Conservation (phyloP, 176 grass and related monocot species). For the Avena sativa region DNA sequence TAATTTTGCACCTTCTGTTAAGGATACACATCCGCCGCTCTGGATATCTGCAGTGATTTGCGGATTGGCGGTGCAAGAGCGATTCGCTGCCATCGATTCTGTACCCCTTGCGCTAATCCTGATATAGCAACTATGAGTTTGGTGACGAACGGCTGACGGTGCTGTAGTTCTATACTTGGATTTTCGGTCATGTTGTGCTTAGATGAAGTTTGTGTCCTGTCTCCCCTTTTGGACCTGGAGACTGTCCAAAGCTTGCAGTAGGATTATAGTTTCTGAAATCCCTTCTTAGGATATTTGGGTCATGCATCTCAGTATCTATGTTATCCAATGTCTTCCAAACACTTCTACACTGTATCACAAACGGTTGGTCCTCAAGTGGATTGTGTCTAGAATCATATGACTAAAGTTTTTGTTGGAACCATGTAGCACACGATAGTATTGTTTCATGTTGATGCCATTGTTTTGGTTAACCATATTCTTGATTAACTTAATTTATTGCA, state of each 20-base stretch:
- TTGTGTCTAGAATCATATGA: neutral
- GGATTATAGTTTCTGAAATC: neutral
- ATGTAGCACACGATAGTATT: constrained; percentile 1
- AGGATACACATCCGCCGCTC: neutral
- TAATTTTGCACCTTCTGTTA: neutral
- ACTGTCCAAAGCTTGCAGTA: neutral
- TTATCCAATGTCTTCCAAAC: no score
- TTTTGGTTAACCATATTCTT: no score
- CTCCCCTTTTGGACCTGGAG: neutral
- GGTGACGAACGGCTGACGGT: neutral
- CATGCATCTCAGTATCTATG: neutral
- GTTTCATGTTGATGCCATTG: no score
- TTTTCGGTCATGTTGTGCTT: neutral
- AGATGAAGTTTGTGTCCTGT: neutral
- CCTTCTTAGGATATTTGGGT: neutral
- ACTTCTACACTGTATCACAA: neutral
- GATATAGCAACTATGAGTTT: neutral
- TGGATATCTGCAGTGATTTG: neutral
- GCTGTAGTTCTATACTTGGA: neutral
- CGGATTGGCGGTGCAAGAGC: no score
- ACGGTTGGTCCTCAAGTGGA: neutral
- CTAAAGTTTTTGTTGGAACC: neutral
- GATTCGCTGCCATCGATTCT: neutral
- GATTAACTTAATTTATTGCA: no score
- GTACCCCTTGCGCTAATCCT: neutral